phyloP scores from a whole-genome alignment of 176 grass and related monocot genomes.

The Bothriochloa decipiens region DNA sequence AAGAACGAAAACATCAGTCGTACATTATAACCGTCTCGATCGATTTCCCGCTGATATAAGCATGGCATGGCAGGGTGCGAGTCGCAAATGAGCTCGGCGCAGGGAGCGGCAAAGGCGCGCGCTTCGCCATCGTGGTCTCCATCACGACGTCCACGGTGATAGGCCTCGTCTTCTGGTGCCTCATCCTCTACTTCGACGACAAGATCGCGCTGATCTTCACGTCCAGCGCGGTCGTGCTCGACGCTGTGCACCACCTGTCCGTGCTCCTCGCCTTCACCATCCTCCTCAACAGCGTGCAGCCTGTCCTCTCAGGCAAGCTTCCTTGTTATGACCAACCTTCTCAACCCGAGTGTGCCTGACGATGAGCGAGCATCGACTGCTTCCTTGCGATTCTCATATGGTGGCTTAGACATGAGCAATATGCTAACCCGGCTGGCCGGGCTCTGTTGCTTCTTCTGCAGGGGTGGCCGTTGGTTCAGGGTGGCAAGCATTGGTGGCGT shows the following conservation, averaged over 20 bases:
- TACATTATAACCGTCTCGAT: too few relatives aligned
- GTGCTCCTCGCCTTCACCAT: conserved; percentile 55
- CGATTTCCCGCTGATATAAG: too few relatives aligned
- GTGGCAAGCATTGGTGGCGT: conserved; percentile 62
- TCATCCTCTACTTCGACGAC: conserved; percentile 55
- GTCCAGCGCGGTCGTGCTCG: conserved; percentile 41
- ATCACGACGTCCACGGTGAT: conserved; percentile 50
- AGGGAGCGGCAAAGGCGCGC: conserved; percentile 43
- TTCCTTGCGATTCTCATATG: background rate
- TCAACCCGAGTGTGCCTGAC: too few relatives aligned
- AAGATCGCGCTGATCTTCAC: conserved; percentile 50
- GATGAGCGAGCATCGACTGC: background rate
- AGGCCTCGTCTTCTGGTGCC: conserved; percentile 52
- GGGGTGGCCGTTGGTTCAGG: conserved; percentile 70
- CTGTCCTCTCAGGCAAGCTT: conserved; percentile 53
- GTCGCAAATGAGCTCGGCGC: conserved; percentile 66
- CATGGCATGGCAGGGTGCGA: conserved; percentile 33
- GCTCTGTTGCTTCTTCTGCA: conserved; percentile 13
- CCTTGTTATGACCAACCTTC: too few relatives aligned
- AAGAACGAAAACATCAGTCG: too few relatives aligned
- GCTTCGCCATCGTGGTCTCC: conserved; percentile 60
- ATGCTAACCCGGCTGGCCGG: too few relatives aligned
- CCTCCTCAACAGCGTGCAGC: conserved; percentile 67
- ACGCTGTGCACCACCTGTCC: conserved; percentile 43
- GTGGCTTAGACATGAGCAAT: too few relatives aligned